phyloP scores from a whole-genome alignment of 495 filamentous ascomycete species.

The Eremomyces bilateralis region DNA sequence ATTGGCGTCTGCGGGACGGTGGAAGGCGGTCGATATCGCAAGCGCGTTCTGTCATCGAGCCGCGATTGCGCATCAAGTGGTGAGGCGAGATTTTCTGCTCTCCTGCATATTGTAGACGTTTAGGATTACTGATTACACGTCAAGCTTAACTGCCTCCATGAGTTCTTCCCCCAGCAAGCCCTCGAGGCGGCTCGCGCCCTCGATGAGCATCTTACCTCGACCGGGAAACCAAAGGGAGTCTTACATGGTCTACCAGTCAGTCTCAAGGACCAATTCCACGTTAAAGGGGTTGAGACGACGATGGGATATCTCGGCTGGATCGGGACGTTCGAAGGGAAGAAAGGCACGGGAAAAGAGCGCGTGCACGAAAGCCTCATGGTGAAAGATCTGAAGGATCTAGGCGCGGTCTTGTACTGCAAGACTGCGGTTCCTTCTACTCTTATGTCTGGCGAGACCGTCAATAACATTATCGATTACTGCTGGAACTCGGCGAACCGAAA shows the following conservation, averaged over 20 bases:
- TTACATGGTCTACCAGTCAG: constrained; percentile 45
- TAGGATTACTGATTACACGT: constrained; percentile 1
- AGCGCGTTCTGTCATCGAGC: constrained; percentile 21
- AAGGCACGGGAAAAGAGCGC: constrained; percentile 13
- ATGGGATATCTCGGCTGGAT: constrained; percentile 32
- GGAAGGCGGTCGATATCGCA: constrained; percentile 20
- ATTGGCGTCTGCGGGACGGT: constrained; percentile 14
- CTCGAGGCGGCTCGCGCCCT: constrained; percentile 14
- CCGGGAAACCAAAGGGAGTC: constrained; percentile 22
- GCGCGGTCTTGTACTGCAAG: constrained; percentile 45
- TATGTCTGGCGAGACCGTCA: constrained; percentile 37
- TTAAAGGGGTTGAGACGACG: constrained; percentile 39
- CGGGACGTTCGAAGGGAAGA: constrained; percentile 19
- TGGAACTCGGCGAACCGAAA: constrained; percentile 19
- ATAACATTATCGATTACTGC: constrained; percentile 24
- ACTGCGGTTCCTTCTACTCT: constrained; percentile 38
- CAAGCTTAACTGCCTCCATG: constrained; percentile 18
- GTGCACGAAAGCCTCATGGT: constrained; percentile 20
- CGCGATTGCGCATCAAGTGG: constrained; percentile 25
- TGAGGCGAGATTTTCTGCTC: constrained; percentile 4
- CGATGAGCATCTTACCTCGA: constrained; percentile 15
- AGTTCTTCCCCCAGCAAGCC: constrained; percentile 19
- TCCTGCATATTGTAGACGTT: background rate
- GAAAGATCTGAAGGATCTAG: constrained; percentile 27
- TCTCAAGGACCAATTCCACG: constrained; percentile 51